A percentile compares a stretch with the other conserved stretches of the same genome.
Conservation (phyloP, 805 yeast species). For the Ogataea degrootiae region DNA sequence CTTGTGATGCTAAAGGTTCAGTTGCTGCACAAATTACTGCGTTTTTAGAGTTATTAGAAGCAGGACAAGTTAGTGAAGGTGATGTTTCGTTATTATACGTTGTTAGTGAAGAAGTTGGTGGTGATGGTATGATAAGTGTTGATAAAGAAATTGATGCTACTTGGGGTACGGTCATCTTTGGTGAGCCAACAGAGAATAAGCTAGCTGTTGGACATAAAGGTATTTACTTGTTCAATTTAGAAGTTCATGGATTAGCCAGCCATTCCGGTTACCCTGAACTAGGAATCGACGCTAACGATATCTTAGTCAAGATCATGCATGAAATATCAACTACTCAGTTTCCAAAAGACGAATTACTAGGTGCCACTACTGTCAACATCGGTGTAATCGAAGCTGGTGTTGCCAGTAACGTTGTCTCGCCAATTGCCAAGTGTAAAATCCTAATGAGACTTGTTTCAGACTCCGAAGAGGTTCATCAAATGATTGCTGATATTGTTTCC, state of each 20-base stretch:
- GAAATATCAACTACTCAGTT: constrained; percentile 38
- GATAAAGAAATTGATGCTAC: constrained; percentile 34
- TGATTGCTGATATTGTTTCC: constrained; percentile 31
- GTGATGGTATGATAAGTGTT: constrained; percentile 55
- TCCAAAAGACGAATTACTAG: constrained; percentile 51
- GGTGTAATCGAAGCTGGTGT: constrained; percentile 58
- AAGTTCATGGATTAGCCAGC: constrained; percentile 51
- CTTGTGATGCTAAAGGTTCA: constrained; percentile 68
- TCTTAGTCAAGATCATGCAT: constrained; percentile 46
- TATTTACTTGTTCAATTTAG: constrained; percentile 35
- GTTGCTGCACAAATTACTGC: constrained; percentile 61
- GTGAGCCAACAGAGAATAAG: constrained; percentile 71
- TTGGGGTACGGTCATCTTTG: constrained; percentile 64
- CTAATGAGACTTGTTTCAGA: constrained; percentile 53
- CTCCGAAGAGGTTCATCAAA: constrained; percentile 31
- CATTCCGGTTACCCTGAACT: constrained; percentile 71
- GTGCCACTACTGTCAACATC: constrained; percentile 57
- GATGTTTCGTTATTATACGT: constrained; percentile 58
- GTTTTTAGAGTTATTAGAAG: constrained; percentile 39
- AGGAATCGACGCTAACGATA: constrained; percentile 59
- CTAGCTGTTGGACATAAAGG: constrained; percentile 73
- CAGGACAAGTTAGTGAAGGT: constrained; percentile 40
- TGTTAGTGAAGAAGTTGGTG: constrained; percentile 69
- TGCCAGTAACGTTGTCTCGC: constrained; percentile 65
- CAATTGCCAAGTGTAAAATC: constrained; percentile 44